These are phyloP conservation scores for Beauveria varroae DNA, from an alignment of 2,329 filamentous ascomycete genomes.

Conservation along the genomic window DNA sequence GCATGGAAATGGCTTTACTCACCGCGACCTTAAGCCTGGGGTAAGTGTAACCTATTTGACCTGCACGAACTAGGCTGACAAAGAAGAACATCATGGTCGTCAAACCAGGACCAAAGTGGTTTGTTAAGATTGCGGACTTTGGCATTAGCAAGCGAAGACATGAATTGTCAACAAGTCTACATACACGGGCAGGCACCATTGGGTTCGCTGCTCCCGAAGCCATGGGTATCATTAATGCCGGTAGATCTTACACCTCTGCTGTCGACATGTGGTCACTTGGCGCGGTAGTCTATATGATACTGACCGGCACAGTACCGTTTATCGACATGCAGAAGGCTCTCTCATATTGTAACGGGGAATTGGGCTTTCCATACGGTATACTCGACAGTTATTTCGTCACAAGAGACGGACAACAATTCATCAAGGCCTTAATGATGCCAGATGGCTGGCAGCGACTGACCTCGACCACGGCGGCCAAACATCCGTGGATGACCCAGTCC, in stretches of 20 bases:
- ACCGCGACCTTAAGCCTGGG: conserved; percentile 16
- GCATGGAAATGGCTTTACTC: conserved; percentile 15
- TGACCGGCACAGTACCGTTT: conserved; percentile 9
- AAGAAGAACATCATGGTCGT: conserved; percentile 16
- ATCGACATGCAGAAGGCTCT: background rate
- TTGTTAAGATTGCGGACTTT: conserved; percentile 14
- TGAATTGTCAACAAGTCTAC: background rate
- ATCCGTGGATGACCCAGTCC: background rate
- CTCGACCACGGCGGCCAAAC: background rate
- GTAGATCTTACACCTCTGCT: background rate
- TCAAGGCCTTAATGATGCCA: background rate
- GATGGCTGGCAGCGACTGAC: background rate
- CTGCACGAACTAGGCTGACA: background rate
- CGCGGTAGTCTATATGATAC: conserved; percentile 10
- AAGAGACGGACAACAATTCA: background rate
- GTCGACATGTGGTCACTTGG: conserved; percentile 13
- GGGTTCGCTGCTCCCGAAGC: conserved; percentile 11
- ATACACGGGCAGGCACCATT: conserved; percentile 5
- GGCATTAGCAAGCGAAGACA: conserved; percentile 11
- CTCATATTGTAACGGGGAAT: background rate
- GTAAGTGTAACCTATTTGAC: background rate
- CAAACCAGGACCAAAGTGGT: conserved; percentile 13
- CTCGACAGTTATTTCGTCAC: background rate
- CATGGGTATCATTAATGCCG: background rate
- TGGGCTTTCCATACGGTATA: background rate